phyloP scores from a whole-genome alignment of 2,329 filamentous ascomycete species.

The Fusarium sp. region DNA sequence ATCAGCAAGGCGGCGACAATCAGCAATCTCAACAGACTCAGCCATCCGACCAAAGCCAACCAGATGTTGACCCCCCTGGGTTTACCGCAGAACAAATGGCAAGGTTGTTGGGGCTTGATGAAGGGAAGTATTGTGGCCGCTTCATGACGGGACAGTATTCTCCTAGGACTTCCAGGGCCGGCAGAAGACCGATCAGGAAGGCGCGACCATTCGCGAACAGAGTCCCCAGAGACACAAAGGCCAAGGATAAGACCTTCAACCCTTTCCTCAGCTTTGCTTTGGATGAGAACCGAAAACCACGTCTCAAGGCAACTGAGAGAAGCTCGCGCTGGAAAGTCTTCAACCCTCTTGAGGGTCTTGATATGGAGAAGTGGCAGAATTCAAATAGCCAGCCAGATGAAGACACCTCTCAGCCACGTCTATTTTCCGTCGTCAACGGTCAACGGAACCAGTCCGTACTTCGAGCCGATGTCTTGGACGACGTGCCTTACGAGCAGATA shows the following conservation, averaged over 20 bases:
- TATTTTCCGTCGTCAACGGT: constrained; percentile 24
- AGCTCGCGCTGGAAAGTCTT: constrained; percentile 34
- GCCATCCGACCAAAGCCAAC: background rate
- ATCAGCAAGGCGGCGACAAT: background rate
- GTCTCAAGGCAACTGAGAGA: background rate
- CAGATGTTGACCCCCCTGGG: background rate
- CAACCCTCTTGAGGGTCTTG: constrained; percentile 32
- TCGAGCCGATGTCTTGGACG: constrained; percentile 25
- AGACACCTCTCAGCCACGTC: background rate
- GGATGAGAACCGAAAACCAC: background rate
- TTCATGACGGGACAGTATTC: background rate
- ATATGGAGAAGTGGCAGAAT: constrained; percentile 37
- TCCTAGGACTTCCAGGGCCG: background rate
- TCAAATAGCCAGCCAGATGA: background rate
- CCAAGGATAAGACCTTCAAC: constrained; percentile 20
- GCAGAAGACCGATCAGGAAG: background rate
- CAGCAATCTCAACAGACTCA: background rate
- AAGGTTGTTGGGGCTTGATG: background rate
- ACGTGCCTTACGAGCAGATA: constrained; percentile 13
- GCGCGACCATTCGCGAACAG: background rate
- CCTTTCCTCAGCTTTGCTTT: constrained; percentile 31
- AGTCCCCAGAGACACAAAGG: background rate
- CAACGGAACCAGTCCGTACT: constrained; percentile 10
- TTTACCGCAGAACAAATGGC: background rate
- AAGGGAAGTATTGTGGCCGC: background rate